Evolutionary conservation across 1,139 yeast species (phyloP).

Genomic region (Pichia terricola): DNA sequence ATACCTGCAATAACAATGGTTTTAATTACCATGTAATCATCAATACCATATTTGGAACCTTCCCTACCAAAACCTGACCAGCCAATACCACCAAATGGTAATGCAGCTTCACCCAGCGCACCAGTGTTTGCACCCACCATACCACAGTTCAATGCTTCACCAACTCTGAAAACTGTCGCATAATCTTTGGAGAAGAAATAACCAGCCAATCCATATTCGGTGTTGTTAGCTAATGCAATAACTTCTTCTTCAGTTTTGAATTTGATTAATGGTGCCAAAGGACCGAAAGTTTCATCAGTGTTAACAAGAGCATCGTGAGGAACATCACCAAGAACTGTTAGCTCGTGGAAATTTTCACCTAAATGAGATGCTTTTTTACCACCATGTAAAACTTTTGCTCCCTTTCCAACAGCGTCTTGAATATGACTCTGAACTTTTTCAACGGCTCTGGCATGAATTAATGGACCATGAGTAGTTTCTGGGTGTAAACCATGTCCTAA

Average conservation of each 20-base stretch:
- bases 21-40: slow-evolving; percentile 62
- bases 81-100: slow-evolving; percentile 79
- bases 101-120: slow-evolving; percentile 55
- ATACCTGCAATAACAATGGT: slow-evolving; percentile 36
- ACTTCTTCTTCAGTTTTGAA: slow-evolving; percentile 66
- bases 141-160: slow-evolving; percentile 68
- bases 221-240: slow-evolving; percentile 57
- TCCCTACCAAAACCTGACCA: slow-evolving; percentile 83
- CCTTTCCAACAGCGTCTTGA: slow-evolving; percentile 65
- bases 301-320: slow-evolving; percentile 54
- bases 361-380: slow-evolving; percentile 58
- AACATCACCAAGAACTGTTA: slow-evolving; percentile 64
- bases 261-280: slow-evolving; percentile 71
- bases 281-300: slow-evolving; percentile 85
- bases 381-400: slow-evolving; percentile 58
- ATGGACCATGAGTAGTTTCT: slow-evolving; percentile 71
- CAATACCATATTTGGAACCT: slow-evolving; percentile 69
- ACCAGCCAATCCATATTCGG: slow-evolving; percentile 69
- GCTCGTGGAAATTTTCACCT: slow-evolving; percentile 70
- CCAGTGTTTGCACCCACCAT: slow-evolving; percentile 84
- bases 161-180: slow-evolving; percentile 54
- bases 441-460: slow-evolving; percentile 63
- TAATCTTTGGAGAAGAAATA: slow-evolving; percentile 69
- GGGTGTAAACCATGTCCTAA: slow-evolving; percentile 70
- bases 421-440: slow-evolving; percentile 66